Base-by-base conservation (phyloP, 257 asterid genomes). In the Paulownia fortunei region DNA sequence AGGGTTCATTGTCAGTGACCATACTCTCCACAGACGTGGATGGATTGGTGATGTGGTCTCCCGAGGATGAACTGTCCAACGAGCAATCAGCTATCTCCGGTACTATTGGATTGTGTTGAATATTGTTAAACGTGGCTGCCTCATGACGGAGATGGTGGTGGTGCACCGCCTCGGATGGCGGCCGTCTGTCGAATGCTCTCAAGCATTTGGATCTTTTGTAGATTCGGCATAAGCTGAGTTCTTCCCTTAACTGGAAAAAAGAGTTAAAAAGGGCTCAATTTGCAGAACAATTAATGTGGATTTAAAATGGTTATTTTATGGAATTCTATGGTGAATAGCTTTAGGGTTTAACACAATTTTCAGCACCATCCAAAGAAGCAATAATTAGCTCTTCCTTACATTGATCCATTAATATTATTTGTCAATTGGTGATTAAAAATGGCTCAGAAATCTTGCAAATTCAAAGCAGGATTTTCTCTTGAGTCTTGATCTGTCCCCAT, bases 211-310 rank as follows among this genome's bases (percentile, higher is more conserved):
- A 66, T 41, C 54, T 37, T 30, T 66, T 66, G 56, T 66, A 66
- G 16, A 66, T 66, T 23, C 73, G 73, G 36, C 73, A 66, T 32
- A 66, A 39, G 72, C 72, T 66, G 2, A 66, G 54, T 41, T 66
- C 72, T 18, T 66, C 72, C 37, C 5, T 41, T 49, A 66, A 19
- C 55, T 66, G 52, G 16, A 19, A 16, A 32, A 3, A 32, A 62
- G 3, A 6, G 24, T 2, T 24, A 27, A 6, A 6, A 27, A 19
- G 4, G 59, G 18, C 12, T 1, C 11, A 54, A 7, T 54, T 21
- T 30, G 36, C 36, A 30, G 2, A n/a, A 30, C 4, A 30, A 30
- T 30, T 30, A 30, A 30, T 30, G 3, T 30, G 36, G 36, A 30
- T 30, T 30, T 4, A 30, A 30, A 30, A 30, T 30, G 4, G 36